Evolutionary conservation across 2,329 filamentous ascomycete species (phyloP).

Genomic region (Trichoderma endophyticum): DNA sequence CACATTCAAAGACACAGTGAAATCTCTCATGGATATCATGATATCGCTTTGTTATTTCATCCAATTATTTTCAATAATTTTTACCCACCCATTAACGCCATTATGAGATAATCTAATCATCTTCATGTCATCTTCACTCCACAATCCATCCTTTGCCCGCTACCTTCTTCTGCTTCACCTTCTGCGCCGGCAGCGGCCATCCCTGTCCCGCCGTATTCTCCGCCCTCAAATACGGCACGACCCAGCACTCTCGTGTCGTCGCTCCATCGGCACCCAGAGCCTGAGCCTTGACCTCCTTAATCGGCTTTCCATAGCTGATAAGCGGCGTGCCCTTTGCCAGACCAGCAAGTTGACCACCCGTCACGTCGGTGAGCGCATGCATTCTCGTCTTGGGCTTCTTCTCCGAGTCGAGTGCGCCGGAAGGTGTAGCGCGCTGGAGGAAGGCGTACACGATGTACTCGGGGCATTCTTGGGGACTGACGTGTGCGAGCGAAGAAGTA

Average conservation of each 20-base stretch:
- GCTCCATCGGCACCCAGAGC: conserved; percentile 34
- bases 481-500: conserved; percentile 71
- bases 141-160: conserved; percentile 71
- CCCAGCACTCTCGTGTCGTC: conserved; percentile 70
- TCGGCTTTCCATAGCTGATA: conserved; percentile 81
- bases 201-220: conserved; percentile 65
- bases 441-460: conserved; percentile 85
- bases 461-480: conserved; percentile 70
- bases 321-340: conserved; percentile 83
- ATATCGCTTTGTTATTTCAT: neutral
- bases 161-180: conserved; percentile 76
- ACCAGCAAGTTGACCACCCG: conserved; percentile 69
- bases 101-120: neutral
- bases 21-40: neutral
- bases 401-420: conserved; percentile 45
- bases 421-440: conserved; percentile 65
- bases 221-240: conserved; percentile 71
- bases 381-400: conserved; percentile 74
- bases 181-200: conserved; percentile 83
- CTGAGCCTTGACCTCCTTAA: conserved; percentile 68
- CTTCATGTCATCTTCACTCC: conserved; percentile 38
- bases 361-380: conserved; percentile 80
- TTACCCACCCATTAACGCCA: conserved; percentile 8
- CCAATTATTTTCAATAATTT: neutral
- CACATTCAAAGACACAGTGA: neutral